Evolutionary conservation across 2,329 filamentous ascomycete species (phyloP), one percentile per base, ranked within the genome.

Genomic region (Davidsoniella australis): DNA sequence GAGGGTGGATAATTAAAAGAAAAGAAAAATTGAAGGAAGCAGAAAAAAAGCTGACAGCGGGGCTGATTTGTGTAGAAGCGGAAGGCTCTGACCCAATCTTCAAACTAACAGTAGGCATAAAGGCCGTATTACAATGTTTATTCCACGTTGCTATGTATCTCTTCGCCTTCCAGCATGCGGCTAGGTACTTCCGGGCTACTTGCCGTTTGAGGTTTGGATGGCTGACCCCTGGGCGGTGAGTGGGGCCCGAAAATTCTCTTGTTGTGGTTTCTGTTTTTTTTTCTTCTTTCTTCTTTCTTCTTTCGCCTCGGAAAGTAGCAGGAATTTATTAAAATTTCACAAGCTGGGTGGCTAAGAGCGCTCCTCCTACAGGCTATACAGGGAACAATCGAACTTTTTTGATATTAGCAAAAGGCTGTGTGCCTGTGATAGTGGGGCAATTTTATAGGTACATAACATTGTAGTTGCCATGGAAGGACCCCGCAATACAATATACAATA

Each of bases 1-100:
- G 45, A 49, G 45, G 49, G 10, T 39, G 33, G n/a, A 40, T 49
- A 52, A 37, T 44, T 56, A 48, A 37, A 39, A 50, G 37, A 44
- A 26, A 39, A 39, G 37, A 46, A 4, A 20, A 14, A 20, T 42
- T 9, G 12, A 33, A 12, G 29, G 12, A 33, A 12, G 24, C 41
- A 42, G 41, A 24, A 42, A 42, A 42, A 24, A 23, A 42, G 29
- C 2, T 33, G 33, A 14, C 29, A 41, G 47, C 39, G 47, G 47
- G 45, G 45, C 45, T 47, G 36, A 20, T 51, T 26, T 16, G 10
- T 41, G 45, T 41, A 26, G 40, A 24, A 46, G n/a, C n/a, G 29
- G 29, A 9, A 10, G 29, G 29, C 29, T 33, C 29, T 12, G 12
- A 33, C 20, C 20, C 4, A 20, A 20, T 20, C 4, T 20, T 20